Percentiles rank a stretch among this genome's conserved stretches.
Evolutionary conservation across 805 yeast species (phyloP).

Genomic region (Candida incommunis): DNA sequence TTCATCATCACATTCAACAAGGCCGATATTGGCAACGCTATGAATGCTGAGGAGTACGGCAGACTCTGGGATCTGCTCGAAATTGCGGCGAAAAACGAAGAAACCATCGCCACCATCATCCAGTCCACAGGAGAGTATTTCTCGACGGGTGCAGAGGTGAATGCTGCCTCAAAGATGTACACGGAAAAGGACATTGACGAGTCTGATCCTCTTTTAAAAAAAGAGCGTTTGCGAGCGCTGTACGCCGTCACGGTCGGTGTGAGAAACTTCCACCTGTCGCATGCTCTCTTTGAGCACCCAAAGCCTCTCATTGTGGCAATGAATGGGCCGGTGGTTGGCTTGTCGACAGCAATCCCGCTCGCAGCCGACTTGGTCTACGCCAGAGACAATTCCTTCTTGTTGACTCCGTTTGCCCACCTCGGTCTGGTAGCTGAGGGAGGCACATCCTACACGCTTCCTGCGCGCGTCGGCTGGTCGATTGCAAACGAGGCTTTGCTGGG

Average conservation of each 20-base stretch:
- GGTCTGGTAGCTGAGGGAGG: conserved; percentile 81
- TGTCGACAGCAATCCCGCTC: conserved; percentile 59
- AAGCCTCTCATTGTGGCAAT: conserved; percentile 61
- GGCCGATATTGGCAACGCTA: conserved; percentile 51
- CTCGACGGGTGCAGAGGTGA: conserved; percentile 75
- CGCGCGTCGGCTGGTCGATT: conserved; percentile 56
- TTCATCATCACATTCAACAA: conserved; percentile 53
- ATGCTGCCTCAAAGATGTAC: conserved; percentile 7
- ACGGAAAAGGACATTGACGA: not conserved
- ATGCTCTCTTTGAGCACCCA: conserved; percentile 51
- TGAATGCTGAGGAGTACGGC: conserved; percentile 38
- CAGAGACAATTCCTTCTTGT: conserved; percentile 39
- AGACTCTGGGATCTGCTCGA: conserved; percentile 44
- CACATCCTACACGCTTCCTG: conserved; percentile 49
- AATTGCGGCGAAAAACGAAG: conserved; percentile 46
- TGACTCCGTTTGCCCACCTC: conserved; percentile 67
- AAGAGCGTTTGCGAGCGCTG: conserved; percentile 9
- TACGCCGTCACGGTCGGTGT: conserved; percentile 51
- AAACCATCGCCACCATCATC: conserved; percentile 49
- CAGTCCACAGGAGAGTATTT: conserved; percentile 63
- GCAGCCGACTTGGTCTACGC: conserved; percentile 66
- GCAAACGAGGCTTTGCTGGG: conserved; percentile 63
- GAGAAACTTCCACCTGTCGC: conserved; percentile 55
- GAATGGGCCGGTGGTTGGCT: conserved; percentile 81
- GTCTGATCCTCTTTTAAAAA: not conserved